Percentiles rank a stretch among this genome's conserved stretches.
These are phyloP conservation scores for Mrakia blollopis DNA, from an alignment of 768 basidiomycete genomes.

Conservation along the genomic window DNA sequence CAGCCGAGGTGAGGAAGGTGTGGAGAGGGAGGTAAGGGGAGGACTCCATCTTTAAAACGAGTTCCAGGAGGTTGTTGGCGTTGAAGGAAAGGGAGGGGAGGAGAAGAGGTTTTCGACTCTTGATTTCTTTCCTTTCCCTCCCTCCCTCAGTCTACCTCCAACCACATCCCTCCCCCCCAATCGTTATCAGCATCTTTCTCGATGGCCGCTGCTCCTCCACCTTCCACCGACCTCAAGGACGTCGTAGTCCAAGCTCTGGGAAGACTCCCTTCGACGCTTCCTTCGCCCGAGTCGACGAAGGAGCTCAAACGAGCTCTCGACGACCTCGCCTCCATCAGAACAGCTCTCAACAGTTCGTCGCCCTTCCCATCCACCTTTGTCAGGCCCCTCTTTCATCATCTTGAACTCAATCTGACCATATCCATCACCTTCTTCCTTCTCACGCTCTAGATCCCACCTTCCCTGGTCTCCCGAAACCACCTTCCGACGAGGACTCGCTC, in stretches of 20 bases:
- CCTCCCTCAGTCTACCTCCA: neutral
- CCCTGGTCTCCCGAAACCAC: slow-evolving; percentile 15
- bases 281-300: neutral
- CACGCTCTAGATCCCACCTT: neutral
- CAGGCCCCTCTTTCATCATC: no score
- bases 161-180: neutral
- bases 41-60: slow-evolving; percentile 19
- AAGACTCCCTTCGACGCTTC: neutral
- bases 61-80: neutral
- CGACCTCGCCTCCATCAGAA: slow-evolving; percentile 11
- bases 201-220: neutral
- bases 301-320: neutral
- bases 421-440: no score
- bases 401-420: neutral
- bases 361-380: neutral
- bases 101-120: neutral
- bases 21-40: slow-evolving; percentile 25
- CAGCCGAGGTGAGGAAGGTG: slow-evolving; percentile 17
- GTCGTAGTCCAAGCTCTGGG: neutral
- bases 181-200: neutral
- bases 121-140: slow-evolving; percentile 1
- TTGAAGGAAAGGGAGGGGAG: neutral
- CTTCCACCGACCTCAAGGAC: neutral
- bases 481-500: slow-evolving; percentile 1
- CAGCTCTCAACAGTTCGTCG: neutral